Evolutionary conservation across 2,329 filamentous ascomycete species (phyloP).

Genomic region (Zasmidium cellare): DNA sequence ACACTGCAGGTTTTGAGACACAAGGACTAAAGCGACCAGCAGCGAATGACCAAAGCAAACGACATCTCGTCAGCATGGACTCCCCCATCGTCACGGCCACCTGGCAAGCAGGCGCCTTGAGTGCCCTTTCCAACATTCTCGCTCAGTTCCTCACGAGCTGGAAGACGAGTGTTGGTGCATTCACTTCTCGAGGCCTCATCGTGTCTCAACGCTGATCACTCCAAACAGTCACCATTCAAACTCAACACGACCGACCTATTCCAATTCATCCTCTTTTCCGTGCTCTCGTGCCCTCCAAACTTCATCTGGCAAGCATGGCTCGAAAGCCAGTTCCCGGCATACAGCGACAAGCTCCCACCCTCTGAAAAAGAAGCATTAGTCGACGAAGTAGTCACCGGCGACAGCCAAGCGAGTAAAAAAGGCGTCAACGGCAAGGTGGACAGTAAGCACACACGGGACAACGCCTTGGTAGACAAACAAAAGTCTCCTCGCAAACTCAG

Average conservation of each 20-base stretch:
- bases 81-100: constrained; percentile 61
- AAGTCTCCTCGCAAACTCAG: constrained; percentile 42
- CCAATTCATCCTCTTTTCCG: constrained; percentile 73
- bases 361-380: constrained; percentile 34
- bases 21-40: too few species aligned
- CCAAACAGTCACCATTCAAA: constrained; percentile 38
- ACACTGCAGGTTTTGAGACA: neutral
- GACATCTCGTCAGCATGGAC: constrained; percentile 33
- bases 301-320: constrained; percentile 82
- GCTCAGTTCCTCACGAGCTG: constrained; percentile 70
- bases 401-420: constrained; percentile 20
- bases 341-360: constrained; percentile 40
- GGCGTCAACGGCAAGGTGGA: constrained; percentile 8
- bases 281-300: constrained; percentile 77
- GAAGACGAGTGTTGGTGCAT: constrained; percentile 58
- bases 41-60: too few species aligned
- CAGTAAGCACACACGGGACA: neutral
- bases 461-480: neutral
- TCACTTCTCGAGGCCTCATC: neutral
- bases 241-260: constrained; percentile 69
- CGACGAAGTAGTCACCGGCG: constrained; percentile 31
- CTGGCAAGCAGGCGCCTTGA: constrained; percentile 65
- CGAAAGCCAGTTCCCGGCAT: constrained; percentile 72
- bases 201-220: neutral
- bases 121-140: constrained; percentile 68